phyloP scores from a whole-genome alignment of 1,284 basidiomycete genomes.

The Papiliotrema laurentii region DNA sequence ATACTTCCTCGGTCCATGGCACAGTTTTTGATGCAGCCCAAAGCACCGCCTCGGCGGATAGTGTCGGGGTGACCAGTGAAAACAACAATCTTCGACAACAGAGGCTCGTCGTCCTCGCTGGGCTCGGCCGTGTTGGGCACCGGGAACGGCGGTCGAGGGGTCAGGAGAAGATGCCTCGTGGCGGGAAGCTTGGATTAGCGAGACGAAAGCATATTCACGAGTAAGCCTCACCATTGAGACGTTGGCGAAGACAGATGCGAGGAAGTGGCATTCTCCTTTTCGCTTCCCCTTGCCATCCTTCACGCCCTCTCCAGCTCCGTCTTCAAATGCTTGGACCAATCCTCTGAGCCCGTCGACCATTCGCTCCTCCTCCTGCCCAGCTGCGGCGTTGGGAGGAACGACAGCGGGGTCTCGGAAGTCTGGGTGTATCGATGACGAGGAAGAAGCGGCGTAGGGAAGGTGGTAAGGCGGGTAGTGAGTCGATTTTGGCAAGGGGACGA shows the following conservation, averaged over 20 bases:
- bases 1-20: constrained; percentile 45
- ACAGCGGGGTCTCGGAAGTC: constrained; percentile 38
- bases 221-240: constrained; percentile 62
- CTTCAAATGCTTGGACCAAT: constrained; percentile 78
- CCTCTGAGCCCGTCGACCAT: constrained; percentile 66
- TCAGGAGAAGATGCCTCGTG: constrained; percentile 37
- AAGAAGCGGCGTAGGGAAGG: constrained; percentile 67
- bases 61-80: constrained; percentile 85
- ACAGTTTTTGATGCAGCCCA: constrained; percentile 68
- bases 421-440: constrained; percentile 56
- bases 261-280: constrained; percentile 78
- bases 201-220: background rate
- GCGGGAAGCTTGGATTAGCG: constrained; percentile 29
- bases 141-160: constrained; percentile 45
- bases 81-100: constrained; percentile 70
- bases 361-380: constrained; percentile 51
- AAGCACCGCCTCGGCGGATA: constrained; percentile 79
- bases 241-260: constrained; percentile 89
- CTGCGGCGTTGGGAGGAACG: constrained; percentile 62
- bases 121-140: constrained; percentile 24
- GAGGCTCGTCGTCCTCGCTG: constrained; percentile 58
- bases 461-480: constrained; percentile 55
- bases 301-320: constrained; percentile 60
- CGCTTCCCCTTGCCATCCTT: constrained; percentile 52
- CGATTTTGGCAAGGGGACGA: constrained; percentile 54